Base-by-base conservation (phyloP, 345 rosid genomes). In the Arabidopsis arenosa region DNA sequence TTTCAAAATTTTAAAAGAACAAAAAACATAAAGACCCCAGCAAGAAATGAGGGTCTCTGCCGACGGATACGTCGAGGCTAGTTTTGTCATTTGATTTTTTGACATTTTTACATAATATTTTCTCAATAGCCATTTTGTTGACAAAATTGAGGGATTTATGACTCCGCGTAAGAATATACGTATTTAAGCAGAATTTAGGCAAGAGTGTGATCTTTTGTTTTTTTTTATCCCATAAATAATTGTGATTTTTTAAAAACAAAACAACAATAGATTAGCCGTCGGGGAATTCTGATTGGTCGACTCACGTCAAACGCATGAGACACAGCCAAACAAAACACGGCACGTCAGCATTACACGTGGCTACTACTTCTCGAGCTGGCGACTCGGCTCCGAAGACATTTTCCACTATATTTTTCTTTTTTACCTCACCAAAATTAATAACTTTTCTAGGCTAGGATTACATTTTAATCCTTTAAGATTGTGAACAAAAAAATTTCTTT, bases 251-350 rank as follows among this genome's bases (percentile, higher is more conserved):
- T 1, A 1, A 56, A 66, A n/a, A 6, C 61, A 56, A 32, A 6
- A 36, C 18, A 43, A 65, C 17, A 26, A 56, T 39, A 62, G 63
- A 76, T 69, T 52, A 76, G 76, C 67, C 70, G 58, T 63, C 54
- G 52, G 66, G 56, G 44, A 56, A 71, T 71, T 77, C 62, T 77
- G 76, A 77, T 71, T 77, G 80, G 76, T 77, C 66, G 30, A 30
- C 48, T 58, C 76, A 71, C 76, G 80, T 65, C 68, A 71, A 77
- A 77, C 53, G 80, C 71, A 59, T 77, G 80, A 48, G 48, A 47
- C 33, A 7, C 47, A 77, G 28, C 80, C 66, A 64, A 58, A 18
- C 5, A 71, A 62, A 57, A 13, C 80, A 71, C 76, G 80, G 37
- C 76, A 77, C 73, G 66, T 77, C 76, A 65, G 65, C 72, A 74